A percentile compares a stretch with the other conserved stretches of the same genome.
phyloP scores from a whole-genome alignment of 176 grass and related monocot genomes.

The Melocanna baccifera region DNA sequence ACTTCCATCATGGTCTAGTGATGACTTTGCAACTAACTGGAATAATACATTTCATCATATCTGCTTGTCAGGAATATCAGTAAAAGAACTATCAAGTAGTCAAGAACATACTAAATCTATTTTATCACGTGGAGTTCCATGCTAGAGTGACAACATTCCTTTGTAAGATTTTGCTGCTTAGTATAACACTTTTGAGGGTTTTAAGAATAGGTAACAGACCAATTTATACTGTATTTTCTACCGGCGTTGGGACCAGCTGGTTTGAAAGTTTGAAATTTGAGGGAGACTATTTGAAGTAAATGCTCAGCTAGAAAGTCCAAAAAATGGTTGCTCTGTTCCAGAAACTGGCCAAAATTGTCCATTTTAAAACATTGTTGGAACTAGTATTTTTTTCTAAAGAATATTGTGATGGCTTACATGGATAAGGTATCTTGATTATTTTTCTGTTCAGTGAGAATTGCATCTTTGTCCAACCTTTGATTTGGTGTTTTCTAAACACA shows the following conservation, averaged over 20 bases:
- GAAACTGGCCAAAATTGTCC: not conserved
- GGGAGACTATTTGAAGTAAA: not conserved
- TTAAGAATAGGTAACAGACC: not conserved
- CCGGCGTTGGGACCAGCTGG: not conserved
- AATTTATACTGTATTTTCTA: not conserved
- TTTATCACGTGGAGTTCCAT: not conserved
- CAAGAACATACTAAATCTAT: not conserved
- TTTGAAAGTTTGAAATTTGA: not conserved
- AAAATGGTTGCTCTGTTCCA: not conserved
- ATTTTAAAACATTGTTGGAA: not conserved
- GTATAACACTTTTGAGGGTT: not conserved
- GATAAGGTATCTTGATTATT: not conserved
- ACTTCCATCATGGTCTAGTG: conserved; percentile 7
- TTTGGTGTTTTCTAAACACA: conserved; percentile 43
- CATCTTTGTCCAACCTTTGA: conserved; percentile 25
- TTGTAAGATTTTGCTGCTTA: not conserved
- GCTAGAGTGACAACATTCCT: not conserved
- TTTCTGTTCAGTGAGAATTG: conserved; percentile 27
- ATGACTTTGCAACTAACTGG: conserved; percentile 2
- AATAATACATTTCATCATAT: not conserved
- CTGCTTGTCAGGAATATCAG: not conserved
- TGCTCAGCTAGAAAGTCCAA: not conserved
- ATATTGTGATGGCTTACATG: not conserved
- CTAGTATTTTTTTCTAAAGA: not conserved
- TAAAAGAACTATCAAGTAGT: conserved; percentile 8